Percentiles rank a stretch among this genome's conserved stretches.
Conservation (phyloP, 2,329 filamentous ascomycete genomes). For the Arachnopeziza araneosa region DNA sequence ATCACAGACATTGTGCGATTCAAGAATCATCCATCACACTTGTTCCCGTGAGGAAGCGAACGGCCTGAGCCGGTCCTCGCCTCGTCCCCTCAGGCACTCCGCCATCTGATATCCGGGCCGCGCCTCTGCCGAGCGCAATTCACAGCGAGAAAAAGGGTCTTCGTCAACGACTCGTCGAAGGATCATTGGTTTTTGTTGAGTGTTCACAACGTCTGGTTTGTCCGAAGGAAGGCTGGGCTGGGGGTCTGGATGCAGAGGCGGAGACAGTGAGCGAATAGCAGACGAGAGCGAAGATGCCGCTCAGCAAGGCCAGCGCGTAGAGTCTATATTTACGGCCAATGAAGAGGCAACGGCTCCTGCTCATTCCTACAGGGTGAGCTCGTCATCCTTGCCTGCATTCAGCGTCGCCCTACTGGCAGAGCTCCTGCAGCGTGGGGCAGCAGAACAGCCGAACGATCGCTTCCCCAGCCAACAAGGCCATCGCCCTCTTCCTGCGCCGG, state of each 20-base stretch:
- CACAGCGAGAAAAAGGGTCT: conserved; percentile 2
- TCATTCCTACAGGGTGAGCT: conserved; percentile 15
- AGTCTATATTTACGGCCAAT: conserved; percentile 19
- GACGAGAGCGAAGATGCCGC: conserved; percentile 8
- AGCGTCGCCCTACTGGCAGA: conserved; percentile 8
- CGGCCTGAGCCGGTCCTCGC: background rate
- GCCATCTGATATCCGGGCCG: conserved; percentile 12
- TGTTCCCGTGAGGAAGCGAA: too few species aligned
- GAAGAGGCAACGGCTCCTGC: background rate
- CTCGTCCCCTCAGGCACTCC: background rate
- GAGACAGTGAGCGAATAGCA: background rate
- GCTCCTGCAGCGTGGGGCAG: conserved; percentile 12
- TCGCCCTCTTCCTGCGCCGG: conserved; percentile 10
- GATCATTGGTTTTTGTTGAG: too few species aligned
- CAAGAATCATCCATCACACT: too few species aligned
- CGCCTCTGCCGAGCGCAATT: conserved; percentile 12
- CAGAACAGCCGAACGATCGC: conserved; percentile 15
- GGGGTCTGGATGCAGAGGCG: background rate
- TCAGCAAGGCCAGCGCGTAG: conserved; percentile 20
- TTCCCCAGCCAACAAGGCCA: conserved; percentile 17
- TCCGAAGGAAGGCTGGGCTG: too few species aligned
- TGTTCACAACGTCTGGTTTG: too few species aligned
- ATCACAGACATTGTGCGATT: too few species aligned
- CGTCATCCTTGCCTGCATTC: conserved; percentile 9
- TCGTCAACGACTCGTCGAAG: background rate